These are phyloP conservation scores for Phoma herbarum DNA, from an alignment of 2,329 filamentous ascomycete species.

Conservation along the genomic window DNA sequence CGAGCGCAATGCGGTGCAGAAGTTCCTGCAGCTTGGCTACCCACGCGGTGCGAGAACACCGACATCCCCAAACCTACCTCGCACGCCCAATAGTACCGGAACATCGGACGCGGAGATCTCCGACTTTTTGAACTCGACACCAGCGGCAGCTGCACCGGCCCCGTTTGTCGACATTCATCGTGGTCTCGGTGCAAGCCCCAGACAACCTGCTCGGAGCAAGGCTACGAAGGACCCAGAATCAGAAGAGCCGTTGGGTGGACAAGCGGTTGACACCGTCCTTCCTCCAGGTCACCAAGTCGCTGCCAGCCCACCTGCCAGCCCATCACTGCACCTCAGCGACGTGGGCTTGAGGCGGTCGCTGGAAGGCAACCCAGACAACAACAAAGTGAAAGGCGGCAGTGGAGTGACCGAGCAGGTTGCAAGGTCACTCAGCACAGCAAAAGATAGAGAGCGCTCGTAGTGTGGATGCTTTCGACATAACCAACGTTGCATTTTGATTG, in stretches of 20 bases:
- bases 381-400: conserved; percentile 25
- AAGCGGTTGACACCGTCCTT: conserved; percentile 17
- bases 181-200: conserved; percentile 47
- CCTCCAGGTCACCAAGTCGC: conserved; percentile 25
- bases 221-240: conserved; percentile 42
- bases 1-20: conserved; percentile 49
- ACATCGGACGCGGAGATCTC: conserved; percentile 54
- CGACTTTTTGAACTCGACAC: conserved; percentile 43
- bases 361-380: conserved; percentile 31
- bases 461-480: conserved; percentile 2
- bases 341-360: conserved; percentile 46
- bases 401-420: conserved; percentile 48
- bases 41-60: conserved; percentile 31
- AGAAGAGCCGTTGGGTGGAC: conserved; percentile 36
- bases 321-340: conserved; percentile 36
- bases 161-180: conserved; percentile 49
- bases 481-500: conserved; percentile 15
- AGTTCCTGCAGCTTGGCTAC: conserved; percentile 45
- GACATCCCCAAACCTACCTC: conserved; percentile 21
- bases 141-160: conserved; percentile 13
- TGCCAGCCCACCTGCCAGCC: conserved; percentile 33
- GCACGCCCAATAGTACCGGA: conserved; percentile 37
- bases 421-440: conserved; percentile 36
- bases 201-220: conserved; percentile 19
- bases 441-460: conserved; percentile 24